phyloP scores from a whole-genome alignment of 805 yeast species.

The Cyberlindnera euphorbiae region DNA sequence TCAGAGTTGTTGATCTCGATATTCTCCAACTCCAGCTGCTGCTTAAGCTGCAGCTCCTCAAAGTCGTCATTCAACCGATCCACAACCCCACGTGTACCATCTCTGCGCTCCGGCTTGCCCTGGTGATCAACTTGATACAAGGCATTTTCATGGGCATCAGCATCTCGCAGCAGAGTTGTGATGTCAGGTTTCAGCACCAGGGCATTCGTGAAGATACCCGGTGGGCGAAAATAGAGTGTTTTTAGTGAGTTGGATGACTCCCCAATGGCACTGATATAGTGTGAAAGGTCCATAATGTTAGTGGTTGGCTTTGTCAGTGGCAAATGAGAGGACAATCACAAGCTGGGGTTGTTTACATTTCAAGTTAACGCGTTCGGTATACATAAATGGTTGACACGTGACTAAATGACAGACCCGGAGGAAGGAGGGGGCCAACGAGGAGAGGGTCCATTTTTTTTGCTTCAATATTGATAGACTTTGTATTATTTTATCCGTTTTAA shows the following conservation, averaged over 20 bases:
- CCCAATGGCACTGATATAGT: constrained; percentile 10
- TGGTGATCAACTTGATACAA: constrained; percentile 39
- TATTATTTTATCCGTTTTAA: too few relatives aligned
- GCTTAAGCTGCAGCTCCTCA: constrained; percentile 27
- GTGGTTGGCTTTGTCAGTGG: too few relatives aligned
- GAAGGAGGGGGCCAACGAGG: too few relatives aligned
- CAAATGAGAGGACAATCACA: too few relatives aligned
- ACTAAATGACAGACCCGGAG: too few relatives aligned
- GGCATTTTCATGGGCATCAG: constrained; percentile 46
- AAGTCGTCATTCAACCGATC: constrained; percentile 33
- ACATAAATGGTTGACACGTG: not conserved
- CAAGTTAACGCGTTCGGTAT: too few relatives aligned
- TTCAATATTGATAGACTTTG: too few relatives aligned
- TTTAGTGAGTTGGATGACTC: constrained; percentile 18
- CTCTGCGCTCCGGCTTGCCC: constrained; percentile 42
- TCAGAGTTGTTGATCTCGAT: constrained; percentile 3
- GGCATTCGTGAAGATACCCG: constrained; percentile 67
- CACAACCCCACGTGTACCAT: constrained; percentile 41
- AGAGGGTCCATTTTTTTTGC: too few relatives aligned
- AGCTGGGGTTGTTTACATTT: not conserved
- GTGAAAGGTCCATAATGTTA: constrained; percentile 16
- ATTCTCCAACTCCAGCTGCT: too few relatives aligned
- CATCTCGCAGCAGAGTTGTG: constrained; percentile 55
- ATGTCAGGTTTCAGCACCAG: constrained; percentile 47
- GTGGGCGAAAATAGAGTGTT: constrained; percentile 42